phyloP scores from a whole-genome alignment of 2,329 filamentous ascomycete genomes.

The Sporothrix euskadiensis region DNA sequence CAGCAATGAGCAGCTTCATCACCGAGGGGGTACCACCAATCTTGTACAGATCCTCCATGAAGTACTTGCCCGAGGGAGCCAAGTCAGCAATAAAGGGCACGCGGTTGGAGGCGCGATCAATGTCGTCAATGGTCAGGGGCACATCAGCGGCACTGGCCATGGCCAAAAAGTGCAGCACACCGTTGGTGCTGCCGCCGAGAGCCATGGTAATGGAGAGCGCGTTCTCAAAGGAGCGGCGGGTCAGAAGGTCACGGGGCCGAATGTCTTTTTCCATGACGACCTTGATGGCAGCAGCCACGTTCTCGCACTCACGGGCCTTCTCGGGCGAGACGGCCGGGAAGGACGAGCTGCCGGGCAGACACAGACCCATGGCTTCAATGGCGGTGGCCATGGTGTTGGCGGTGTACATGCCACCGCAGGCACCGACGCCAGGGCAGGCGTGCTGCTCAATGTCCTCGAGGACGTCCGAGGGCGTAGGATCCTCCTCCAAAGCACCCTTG shows the following conservation, averaged over 20 bases:
- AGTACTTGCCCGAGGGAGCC: constrained; percentile 78
- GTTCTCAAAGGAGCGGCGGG: constrained; percentile 80
- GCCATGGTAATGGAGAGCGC: constrained; percentile 89
- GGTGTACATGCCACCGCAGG: constrained; percentile 83
- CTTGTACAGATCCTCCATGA: constrained; percentile 81
- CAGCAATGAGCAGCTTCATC: constrained; percentile 79
- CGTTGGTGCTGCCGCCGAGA: constrained; percentile 86
- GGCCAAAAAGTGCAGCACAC: constrained; percentile 83
- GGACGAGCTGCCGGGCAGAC: constrained; percentile 79
- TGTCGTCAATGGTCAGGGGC: constrained; percentile 73
- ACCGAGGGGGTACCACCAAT: constrained; percentile 84
- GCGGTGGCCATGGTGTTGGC: constrained; percentile 92
- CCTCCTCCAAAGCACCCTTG: constrained; percentile 51
- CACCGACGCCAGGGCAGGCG: constrained; percentile 73
- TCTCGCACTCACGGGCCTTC: constrained; percentile 84
- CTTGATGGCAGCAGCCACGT: constrained; percentile 74
- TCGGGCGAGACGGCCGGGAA: constrained; percentile 78
- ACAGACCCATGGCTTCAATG: constrained; percentile 84
- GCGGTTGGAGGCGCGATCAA: constrained; percentile 77
- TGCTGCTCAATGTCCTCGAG: constrained; percentile 79
- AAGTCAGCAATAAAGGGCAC: constrained; percentile 86
- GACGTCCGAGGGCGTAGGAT: constrained; percentile 72
- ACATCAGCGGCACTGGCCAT: constrained; percentile 87
- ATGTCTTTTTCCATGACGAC: constrained; percentile 81
- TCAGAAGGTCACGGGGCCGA: constrained; percentile 75